Evolutionary conservation across 768 basidiomycete genomes (phyloP).

Genomic region (Trametopsis cervina): DNA sequence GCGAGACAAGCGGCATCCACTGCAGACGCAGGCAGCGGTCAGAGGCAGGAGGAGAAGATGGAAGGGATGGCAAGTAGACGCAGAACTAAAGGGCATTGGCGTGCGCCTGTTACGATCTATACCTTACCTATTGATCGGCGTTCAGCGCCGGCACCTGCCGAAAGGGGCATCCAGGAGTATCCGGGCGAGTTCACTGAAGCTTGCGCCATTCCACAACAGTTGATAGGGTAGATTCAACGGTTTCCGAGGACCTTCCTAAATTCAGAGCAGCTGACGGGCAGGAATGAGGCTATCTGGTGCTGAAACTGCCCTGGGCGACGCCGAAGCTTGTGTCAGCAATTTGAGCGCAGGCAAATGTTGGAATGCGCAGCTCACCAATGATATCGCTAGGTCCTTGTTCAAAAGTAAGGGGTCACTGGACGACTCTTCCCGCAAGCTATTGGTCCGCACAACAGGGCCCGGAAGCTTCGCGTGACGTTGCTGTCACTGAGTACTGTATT

Average conservation of each 20-base stretch:
- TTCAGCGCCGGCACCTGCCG: slow-evolving; percentile 42
- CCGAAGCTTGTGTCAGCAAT: neutral
- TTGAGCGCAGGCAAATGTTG: neutral
- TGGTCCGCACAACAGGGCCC: no score
- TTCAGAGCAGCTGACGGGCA: slow-evolving; percentile 4
- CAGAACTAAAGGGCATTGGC: slow-evolving; percentile 7
- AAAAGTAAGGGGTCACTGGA: neutral
- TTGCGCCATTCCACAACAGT: slow-evolving; percentile 32
- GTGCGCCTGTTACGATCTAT: slow-evolving; percentile 12
- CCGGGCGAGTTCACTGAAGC: slow-evolving; percentile 12
- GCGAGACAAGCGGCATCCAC: neutral
- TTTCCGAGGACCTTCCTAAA: slow-evolving; percentile 7
- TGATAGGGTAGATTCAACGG: neutral
- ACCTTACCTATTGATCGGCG: slow-evolving; percentile 44
- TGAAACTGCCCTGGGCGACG: neutral
- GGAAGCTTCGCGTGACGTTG: no score
- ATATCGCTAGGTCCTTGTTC: neutral
- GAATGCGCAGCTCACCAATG: neutral
- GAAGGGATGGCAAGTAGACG: slow-evolving; percentile 8
- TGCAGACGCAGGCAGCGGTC: neutral
- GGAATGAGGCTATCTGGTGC: neutral
- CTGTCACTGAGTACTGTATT: no score
- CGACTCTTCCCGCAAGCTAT: slow-evolving; percentile 1
- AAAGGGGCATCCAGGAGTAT: slow-evolving; percentile 28
- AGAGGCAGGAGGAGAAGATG: slow-evolving; percentile 4